Evolutionary conservation across 176 grass and related monocot genomes (phyloP).

Genomic region (Chrysopogon serrulatus): DNA sequence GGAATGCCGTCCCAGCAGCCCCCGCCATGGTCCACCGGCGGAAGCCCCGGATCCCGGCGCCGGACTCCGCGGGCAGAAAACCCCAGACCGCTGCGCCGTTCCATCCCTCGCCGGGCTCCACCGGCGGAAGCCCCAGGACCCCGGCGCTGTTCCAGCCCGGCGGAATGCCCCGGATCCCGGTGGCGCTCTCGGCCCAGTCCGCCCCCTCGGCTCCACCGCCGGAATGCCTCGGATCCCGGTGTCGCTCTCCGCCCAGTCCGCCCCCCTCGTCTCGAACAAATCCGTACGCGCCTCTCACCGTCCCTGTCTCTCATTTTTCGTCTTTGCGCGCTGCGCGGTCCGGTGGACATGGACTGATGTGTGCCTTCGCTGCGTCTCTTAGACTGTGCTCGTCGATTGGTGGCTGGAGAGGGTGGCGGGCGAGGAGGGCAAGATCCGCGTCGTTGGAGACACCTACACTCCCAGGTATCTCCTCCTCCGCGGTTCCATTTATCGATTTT

Average conservation of each 20-base stretch:
- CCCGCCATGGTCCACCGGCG: not conserved
- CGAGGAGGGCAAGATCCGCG: constrained; percentile 18
- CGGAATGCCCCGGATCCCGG: not conserved
- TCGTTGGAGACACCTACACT: not conserved
- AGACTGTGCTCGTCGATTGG: constrained; percentile 19
- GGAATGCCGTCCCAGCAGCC: constrained; percentile 3
- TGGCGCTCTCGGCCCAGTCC: not conserved
- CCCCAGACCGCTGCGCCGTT: not conserved
- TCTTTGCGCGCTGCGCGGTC: not conserved
- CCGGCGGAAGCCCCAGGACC: not conserved
- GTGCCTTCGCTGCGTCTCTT: not conserved
- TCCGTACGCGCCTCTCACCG: not conserved
- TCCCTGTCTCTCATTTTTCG: not conserved
- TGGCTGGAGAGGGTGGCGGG: constrained; percentile 19
- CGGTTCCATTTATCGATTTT: not conserved
- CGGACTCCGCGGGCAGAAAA: too few relatives aligned
- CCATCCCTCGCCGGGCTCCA: not conserved
- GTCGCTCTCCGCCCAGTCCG: not conserved
- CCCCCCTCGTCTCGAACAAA: not conserved
- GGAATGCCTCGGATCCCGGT: not conserved
- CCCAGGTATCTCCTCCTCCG: not conserved
- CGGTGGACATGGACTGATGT: not conserved
- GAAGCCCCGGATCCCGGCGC: too few relatives aligned
- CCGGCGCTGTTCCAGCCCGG: not conserved
- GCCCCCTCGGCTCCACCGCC: too few relatives aligned